Conservation (phyloP, 805 yeast genomes). For the Groenewaldozyma salmanticensis region DNA sequence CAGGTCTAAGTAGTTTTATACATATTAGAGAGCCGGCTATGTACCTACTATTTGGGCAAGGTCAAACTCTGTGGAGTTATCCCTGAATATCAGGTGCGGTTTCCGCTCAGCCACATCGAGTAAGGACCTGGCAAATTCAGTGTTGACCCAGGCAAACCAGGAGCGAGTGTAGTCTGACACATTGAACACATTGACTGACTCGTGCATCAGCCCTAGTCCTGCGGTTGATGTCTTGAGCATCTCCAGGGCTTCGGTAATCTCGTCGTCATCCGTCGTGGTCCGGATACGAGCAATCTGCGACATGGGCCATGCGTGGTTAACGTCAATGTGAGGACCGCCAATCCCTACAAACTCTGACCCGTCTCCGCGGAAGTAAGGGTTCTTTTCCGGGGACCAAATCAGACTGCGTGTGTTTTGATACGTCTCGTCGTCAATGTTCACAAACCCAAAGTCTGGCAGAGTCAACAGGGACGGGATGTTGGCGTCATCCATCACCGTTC, state of each 20-base stretch:
- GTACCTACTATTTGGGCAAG: no score
- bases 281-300: constrained; percentile 61
- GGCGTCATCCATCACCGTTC: constrained; percentile 72
- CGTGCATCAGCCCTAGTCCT: constrained; percentile 77
- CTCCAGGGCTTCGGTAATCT: constrained; percentile 43
- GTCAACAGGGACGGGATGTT: constrained; percentile 56
- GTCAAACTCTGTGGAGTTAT: no score
- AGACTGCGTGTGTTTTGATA: constrained; percentile 74
- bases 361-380: constrained; percentile 69
- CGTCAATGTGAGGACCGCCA: constrained; percentile 88
- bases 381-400: constrained; percentile 58
- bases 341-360: constrained; percentile 52
- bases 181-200: constrained; percentile 58
- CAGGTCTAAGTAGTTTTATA: no score
- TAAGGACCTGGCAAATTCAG: constrained; percentile 82
- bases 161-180: constrained; percentile 51
- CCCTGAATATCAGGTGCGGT: constrained; percentile 54
- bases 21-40: no score
- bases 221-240: constrained; percentile 53
- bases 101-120: constrained; percentile 61
- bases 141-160: constrained; percentile 93
- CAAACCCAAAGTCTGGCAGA: constrained; percentile 48
- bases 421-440: constrained; percentile 39
- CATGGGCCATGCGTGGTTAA: constrained; percentile 85
- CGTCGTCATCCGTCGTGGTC: constrained; percentile 63